A percentile compares a stretch with the other conserved stretches of the same genome.
Evolutionary conservation across 345 rosid species (phyloP).

Genomic region (Passiflora organensis): DNA sequence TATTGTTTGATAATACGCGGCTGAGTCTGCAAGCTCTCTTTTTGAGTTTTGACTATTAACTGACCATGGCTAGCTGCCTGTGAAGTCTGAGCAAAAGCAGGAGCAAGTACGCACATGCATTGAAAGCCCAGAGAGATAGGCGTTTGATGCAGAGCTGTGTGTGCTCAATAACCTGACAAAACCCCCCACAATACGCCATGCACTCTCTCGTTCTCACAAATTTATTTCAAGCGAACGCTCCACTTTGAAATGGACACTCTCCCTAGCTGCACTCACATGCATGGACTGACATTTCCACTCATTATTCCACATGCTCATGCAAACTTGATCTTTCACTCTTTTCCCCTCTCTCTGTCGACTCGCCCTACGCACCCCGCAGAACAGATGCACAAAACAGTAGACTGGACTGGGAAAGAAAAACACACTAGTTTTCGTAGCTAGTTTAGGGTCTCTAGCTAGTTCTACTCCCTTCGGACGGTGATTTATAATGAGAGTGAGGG

Average conservation of each 20-base stretch:
- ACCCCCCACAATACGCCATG: slow-evolving; percentile 32
- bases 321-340: not conserved
- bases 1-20: not conserved
- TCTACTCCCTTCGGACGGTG: too few relatives aligned
- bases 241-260: not conserved
- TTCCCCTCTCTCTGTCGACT: not conserved
- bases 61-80: not conserved
- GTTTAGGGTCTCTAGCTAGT: too few relatives aligned
- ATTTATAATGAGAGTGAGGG: not conserved
- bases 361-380: not conserved
- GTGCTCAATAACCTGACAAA: slow-evolving; percentile 36
- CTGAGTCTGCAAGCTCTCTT: not conserved
- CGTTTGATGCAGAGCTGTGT: not conserved
- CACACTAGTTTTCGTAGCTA: too few relatives aligned
- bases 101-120: slow-evolving; percentile 27
- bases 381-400: too few relatives aligned
- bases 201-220: slow-evolving; percentile 26
- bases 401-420: too few relatives aligned
- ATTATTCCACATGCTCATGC: slow-evolving; percentile 50
- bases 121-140: slow-evolving; percentile 20
- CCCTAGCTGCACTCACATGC: slow-evolving; percentile 35
- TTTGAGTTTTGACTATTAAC: not conserved
- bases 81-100: not conserved
- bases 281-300: slow-evolving; percentile 48
- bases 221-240: slow-evolving; percentile 1